phyloP scores from a whole-genome alignment of 192 early-diverging fungal species.

The Mortierella claussenii region DNA sequence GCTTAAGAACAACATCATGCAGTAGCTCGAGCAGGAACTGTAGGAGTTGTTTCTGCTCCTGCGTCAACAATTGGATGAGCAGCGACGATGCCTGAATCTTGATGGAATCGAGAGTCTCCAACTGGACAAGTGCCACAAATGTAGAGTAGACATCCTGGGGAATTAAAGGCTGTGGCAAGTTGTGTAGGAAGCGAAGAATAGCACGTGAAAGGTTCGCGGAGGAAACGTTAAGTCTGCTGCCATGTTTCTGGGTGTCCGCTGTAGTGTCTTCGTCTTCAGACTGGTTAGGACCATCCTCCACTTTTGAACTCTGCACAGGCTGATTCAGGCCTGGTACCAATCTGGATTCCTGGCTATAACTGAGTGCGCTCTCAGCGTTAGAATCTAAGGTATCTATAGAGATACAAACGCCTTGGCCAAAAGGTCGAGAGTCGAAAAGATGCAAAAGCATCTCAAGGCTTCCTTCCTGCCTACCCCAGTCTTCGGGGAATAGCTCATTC shows the following conservation, averaged over 20 bases:
- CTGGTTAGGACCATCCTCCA: background rate
- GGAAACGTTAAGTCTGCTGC: background rate
- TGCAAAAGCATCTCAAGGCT: slow-evolving; percentile 9
- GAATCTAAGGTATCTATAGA: background rate
- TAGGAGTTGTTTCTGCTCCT: slow-evolving; percentile 15
- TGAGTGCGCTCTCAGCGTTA: too few species aligned
- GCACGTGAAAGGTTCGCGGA: slow-evolving; percentile 13
- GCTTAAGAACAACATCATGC: slow-evolving; percentile 10
- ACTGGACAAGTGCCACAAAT: slow-evolving; percentile 7
- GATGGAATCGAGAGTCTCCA: slow-evolving; percentile 19
- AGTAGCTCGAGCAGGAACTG: slow-evolving; percentile 27
- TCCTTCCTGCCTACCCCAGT: slow-evolving; percentile 10
- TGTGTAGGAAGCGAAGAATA: slow-evolving; percentile 21
- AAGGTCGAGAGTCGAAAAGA: slow-evolving; percentile 14
- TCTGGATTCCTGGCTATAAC: background rate
- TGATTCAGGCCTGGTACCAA: background rate
- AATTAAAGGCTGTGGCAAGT: slow-evolving; percentile 20
- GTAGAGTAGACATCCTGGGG: slow-evolving; percentile 14
- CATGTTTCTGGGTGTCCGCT: background rate
- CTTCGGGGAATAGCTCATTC: background rate
- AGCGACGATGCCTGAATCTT: slow-evolving; percentile 7
- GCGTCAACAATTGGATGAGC: slow-evolving; percentile 9
- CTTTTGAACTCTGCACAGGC: background rate
- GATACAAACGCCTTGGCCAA: slow-evolving; percentile 19
- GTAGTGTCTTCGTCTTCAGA: background rate